phyloP scores from a whole-genome alignment of 768 basidiomycete species.

The Clavulina sp. region DNA sequence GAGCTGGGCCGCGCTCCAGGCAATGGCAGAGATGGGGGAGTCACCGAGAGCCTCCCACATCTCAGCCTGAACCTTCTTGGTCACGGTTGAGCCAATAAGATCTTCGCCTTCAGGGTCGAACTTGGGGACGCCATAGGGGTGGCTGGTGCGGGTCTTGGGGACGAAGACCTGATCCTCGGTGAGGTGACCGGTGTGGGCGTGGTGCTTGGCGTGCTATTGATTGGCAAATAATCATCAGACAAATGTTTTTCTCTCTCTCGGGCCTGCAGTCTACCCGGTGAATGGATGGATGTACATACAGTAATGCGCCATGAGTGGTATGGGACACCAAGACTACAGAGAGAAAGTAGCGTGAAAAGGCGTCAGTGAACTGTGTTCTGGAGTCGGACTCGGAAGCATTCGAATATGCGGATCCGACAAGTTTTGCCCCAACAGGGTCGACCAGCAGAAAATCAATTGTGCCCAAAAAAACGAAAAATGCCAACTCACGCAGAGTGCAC shows the following conservation, averaged over 20 bases:
- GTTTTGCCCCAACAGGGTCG: no score
- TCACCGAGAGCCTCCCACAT: slow-evolving; percentile 80
- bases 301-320: slow-evolving; percentile 95
- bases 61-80: slow-evolving; percentile 50
- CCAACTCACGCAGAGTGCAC: slow-evolving; percentile 66
- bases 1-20: slow-evolving; percentile 38
- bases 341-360: slow-evolving; percentile 13
- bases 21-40: slow-evolving; percentile 58
- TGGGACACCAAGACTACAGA: slow-evolving; percentile 67
- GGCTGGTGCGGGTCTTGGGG: slow-evolving; percentile 65
- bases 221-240: neutral
- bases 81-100: slow-evolving; percentile 41
- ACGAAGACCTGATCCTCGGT: slow-evolving; percentile 94
- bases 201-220: slow-evolving; percentile 82
- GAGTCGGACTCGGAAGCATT: no score
- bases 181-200: slow-evolving; percentile 86
- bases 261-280: neutral
- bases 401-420: no score
- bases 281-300: slow-evolving; percentile 12
- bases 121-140: slow-evolving; percentile 32
- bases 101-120: slow-evolving; percentile 56
- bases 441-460: no score
- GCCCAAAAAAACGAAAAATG: slow-evolving; percentile 3
- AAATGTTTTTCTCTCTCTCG: neutral
- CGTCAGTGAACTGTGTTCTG: neutral